Base-by-base conservation (phyloP, 176 grass and related monocot species). In the Paspalum notatum region DNA sequence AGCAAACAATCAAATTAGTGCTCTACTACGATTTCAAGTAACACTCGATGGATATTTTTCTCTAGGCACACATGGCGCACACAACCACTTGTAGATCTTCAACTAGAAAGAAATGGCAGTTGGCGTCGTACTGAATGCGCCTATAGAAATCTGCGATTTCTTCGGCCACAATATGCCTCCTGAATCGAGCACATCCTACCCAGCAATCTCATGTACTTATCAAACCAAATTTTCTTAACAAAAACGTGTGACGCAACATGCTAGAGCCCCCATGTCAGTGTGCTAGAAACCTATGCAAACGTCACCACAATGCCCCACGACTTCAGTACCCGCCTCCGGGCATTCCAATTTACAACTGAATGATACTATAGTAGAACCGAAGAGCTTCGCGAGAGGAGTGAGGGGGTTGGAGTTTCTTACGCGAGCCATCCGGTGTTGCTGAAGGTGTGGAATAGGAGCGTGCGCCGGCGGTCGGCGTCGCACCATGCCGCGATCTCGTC, bases 341-440 rank as follows among this genome's bases (percentile, higher is more conserved):
- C 54, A 62, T 56, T 64, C 64, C 12, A 59, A 72, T 42, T 79
- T 0, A 41, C 43, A 56, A 56, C 49, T 8, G 63, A 56, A 55
- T 68, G 18, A 32, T 52, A 32, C 24, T 24, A 13, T 11, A 27
- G 0, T 6, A 55, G 47, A 44, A 21, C 10, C 1, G 72, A 74
- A 25, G 22, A 2, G 17, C 8, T 63, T 41, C 4, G 2, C 20
- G 66, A 81, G 16, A 27, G 14, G 62, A 10, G 38, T 0, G 11
- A 38, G 52, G 48, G 11, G 4, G 20, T 24, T 11, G 20, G 2
- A 24, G 22, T 5, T 32, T 40, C 80, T 70, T 99, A 99, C 96
- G 88, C 85, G 51, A 99, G 88, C 96, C 96, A 99, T 4, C 96
- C 90, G 11, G 96, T 99, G 81, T 99, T 99, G 96, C 96, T 99